Evolutionary conservation across 2,329 filamentous ascomycete genomes (phyloP).

Genomic region (Chaetomium olivaceum): DNA sequence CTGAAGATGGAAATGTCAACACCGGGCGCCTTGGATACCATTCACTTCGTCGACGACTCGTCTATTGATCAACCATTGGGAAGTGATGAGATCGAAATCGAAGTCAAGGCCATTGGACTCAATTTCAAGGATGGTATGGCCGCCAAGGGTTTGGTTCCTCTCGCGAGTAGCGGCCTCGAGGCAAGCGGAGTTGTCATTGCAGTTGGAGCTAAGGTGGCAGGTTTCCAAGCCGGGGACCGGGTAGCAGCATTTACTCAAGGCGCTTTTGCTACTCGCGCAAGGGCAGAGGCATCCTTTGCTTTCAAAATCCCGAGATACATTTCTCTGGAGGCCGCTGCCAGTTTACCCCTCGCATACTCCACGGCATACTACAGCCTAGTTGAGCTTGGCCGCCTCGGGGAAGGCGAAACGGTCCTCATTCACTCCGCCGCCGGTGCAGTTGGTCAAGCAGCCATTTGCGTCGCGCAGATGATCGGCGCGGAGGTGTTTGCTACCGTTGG

Average conservation of each 20-base stretch:
- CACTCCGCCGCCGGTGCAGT: slow-evolving; percentile 44
- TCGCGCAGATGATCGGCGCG: slow-evolving; percentile 43
- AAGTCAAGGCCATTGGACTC: slow-evolving; percentile 46
- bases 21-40: slow-evolving; percentile 42
- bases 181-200: slow-evolving; percentile 40
- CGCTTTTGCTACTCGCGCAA: slow-evolving; percentile 39
- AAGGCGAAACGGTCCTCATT: slow-evolving; percentile 44
- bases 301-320: slow-evolving; percentile 43
- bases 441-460: slow-evolving; percentile 44
- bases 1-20: slow-evolving; percentile 44
- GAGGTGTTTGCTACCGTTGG: slow-evolving; percentile 47
- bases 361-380: slow-evolving; percentile 46
- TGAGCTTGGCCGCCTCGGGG: slow-evolving; percentile 41
- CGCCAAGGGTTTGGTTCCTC: slow-evolving; percentile 43
- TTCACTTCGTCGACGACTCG: slow-evolving; percentile 45
- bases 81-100: slow-evolving; percentile 45
- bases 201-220: slow-evolving; percentile 31
- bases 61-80: slow-evolving; percentile 34
- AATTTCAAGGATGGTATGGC: slow-evolving; percentile 51
- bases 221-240: slow-evolving; percentile 40
- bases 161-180: slow-evolving; percentile 43
- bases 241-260: slow-evolving; percentile 41
- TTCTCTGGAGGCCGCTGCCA: slow-evolving; percentile 42
- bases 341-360: slow-evolving; percentile 43
- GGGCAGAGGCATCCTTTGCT: slow-evolving; percentile 35